Conservation (phyloP, 208 protist genomes). For the Crithidia acanthocephali region DNA sequence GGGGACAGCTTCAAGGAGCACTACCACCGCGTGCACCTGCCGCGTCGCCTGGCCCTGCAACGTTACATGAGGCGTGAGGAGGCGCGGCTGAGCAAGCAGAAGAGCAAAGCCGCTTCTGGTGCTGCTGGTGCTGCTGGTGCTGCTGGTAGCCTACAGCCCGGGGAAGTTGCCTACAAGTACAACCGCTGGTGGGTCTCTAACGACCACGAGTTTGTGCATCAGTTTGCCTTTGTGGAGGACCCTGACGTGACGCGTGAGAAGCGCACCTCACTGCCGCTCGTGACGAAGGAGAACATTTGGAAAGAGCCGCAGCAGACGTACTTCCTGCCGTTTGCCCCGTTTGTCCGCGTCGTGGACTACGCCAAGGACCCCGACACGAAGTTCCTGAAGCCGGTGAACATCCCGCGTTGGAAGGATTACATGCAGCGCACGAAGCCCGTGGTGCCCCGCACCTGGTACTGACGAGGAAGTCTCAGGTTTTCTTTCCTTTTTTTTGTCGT, state of each 20-base stretch:
- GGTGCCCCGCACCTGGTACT: constrained; percentile 91
- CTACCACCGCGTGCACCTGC: constrained; percentile 89
- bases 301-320: constrained; percentile 84
- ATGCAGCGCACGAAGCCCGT: constrained; percentile 92
- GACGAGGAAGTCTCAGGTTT: not conserved
- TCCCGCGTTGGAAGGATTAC: constrained; percentile 93
- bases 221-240: constrained; percentile 89
- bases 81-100: constrained; percentile 31
- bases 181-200: constrained; percentile 92
- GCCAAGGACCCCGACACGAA: constrained; percentile 87
- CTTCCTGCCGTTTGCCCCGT: constrained; percentile 90
- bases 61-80: constrained; percentile 68
- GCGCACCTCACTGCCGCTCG: constrained; percentile 63
- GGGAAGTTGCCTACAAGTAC: constrained; percentile 85
- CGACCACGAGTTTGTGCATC: constrained; percentile 91
- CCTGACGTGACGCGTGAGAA: constrained; percentile 72
- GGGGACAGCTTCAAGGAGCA: constrained; percentile 89
- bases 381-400: constrained; percentile 85
- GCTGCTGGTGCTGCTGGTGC: constrained; percentile 1
- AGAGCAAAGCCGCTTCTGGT: constrained; percentile 13
- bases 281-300: constrained; percentile 89
- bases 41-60: constrained; percentile 77
- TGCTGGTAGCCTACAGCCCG: constrained; percentile 12
- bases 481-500: not conserved
- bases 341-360: constrained; percentile 88